These are phyloP conservation scores for Bipolaris cookei DNA, from an alignment of 2,329 filamentous ascomycete genomes.

Conservation along the genomic window DNA sequence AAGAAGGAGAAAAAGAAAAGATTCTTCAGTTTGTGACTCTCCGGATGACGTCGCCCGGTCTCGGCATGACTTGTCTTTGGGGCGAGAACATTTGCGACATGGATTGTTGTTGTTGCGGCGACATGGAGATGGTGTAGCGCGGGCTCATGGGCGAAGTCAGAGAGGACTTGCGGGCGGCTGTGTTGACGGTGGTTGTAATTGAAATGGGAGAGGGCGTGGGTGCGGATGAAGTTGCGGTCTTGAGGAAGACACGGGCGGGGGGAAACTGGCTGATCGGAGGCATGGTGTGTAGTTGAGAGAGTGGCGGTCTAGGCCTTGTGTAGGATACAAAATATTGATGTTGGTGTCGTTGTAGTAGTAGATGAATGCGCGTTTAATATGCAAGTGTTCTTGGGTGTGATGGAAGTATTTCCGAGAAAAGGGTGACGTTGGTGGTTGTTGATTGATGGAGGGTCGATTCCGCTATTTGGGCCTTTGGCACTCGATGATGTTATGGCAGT, in stretches of 20 bases:
- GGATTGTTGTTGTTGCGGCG: conserved; percentile 21
- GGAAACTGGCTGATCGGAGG: conserved; percentile 45
- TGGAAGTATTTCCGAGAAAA: no score
- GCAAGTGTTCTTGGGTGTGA: no score
- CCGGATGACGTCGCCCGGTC: not conserved
- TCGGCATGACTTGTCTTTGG: conserved; percentile 28
- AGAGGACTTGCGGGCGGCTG: conserved; percentile 11
- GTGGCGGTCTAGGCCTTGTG: not conserved
- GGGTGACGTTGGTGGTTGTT: no score
- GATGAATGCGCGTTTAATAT: not conserved
- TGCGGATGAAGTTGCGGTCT: conserved; percentile 17
- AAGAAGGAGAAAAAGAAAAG: no score
- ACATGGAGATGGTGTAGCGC: conserved; percentile 26
- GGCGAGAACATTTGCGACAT: conserved; percentile 30
- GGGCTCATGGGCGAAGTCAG: conserved; percentile 21
- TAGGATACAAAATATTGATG: not conserved
- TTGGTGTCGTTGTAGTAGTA: not conserved
- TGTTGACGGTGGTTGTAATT: not conserved
- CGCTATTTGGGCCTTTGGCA: not conserved
- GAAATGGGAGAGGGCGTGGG: conserved; percentile 12
- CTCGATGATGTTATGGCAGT: not conserved
- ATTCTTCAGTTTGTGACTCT: conserved; percentile 8
- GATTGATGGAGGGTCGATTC: no score
- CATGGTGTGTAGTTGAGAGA: conserved; percentile 21
- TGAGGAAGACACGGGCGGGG: conserved; percentile 42